phyloP scores from a whole-genome alignment of 495 filamentous ascomycete species.

The Delitschia confertaspora region DNA sequence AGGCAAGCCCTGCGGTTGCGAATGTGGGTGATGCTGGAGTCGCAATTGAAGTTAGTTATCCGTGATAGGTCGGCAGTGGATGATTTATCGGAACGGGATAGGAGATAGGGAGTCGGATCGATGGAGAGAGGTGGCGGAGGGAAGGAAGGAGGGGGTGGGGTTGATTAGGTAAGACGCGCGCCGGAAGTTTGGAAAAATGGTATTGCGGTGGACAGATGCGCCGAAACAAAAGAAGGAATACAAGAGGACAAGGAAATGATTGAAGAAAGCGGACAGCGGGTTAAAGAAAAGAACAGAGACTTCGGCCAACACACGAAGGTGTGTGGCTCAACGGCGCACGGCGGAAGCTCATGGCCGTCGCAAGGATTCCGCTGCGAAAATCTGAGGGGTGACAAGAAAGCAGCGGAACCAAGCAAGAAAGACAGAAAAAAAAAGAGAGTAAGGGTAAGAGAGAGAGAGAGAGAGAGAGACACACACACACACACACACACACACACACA shows the following conservation, averaged over 20 bases:
- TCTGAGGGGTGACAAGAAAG: constrained; percentile 11
- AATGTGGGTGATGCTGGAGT: too few relatives aligned
- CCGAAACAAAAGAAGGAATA: not conserved
- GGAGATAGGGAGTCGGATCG: too few relatives aligned
- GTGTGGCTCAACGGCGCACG: constrained; percentile 6
- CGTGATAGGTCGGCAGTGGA: too few relatives aligned
- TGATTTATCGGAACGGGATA: too few relatives aligned
- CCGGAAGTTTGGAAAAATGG: constrained; percentile 22
- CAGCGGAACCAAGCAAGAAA: not conserved
- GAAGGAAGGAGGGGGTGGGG: too few relatives aligned
- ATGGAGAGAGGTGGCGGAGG: too few relatives aligned
- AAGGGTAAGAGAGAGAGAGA: not conserved
- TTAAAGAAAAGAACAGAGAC: constrained; percentile 17
- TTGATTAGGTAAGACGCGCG: constrained; percentile 32
- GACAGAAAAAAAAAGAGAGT: not conserved
- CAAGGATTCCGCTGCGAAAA: constrained; percentile 14
- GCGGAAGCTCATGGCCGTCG: constrained; percentile 14
- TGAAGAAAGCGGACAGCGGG: constrained; percentile 11
- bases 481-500: too few relatives aligned
- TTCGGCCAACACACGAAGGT: constrained; percentile 20
- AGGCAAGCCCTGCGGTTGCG: constrained; percentile 36
- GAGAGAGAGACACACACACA: too few relatives aligned
- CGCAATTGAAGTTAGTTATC: too few relatives aligned
- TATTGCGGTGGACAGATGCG: too few relatives aligned
- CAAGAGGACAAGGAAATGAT: constrained; percentile 14